These are phyloP conservation scores for Termitomyces sp. DNA, from an alignment of 768 basidiomycete species.

Conservation along the genomic window DNA sequence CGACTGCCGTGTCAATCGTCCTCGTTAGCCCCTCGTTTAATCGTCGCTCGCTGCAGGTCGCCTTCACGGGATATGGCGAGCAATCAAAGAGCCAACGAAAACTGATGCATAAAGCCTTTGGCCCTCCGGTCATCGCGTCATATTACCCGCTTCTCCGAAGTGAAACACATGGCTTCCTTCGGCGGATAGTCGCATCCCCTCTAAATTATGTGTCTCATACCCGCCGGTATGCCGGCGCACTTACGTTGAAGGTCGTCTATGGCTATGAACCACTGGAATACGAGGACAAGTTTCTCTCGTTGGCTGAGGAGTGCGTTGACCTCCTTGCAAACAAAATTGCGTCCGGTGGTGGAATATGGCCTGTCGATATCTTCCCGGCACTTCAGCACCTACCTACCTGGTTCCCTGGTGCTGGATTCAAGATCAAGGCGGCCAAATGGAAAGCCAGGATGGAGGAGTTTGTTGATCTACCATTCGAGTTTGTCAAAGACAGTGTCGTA, in stretches of 20 bases:
- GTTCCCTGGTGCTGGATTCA: slow-evolving; percentile 67
- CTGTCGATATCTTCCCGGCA: slow-evolving; percentile 40
- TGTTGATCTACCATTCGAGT: slow-evolving; percentile 58
- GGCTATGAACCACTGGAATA: slow-evolving; percentile 44
- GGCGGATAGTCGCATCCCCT: slow-evolving; percentile 44
- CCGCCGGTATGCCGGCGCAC: slow-evolving; percentile 51
- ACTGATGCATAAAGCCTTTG: slow-evolving; percentile 63
- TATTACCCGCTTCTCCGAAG: slow-evolving; percentile 57
- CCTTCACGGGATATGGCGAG: slow-evolving; percentile 64
- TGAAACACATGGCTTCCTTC: slow-evolving; percentile 54
- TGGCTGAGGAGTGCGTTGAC: slow-evolving; percentile 39
- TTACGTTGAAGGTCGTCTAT: slow-evolving; percentile 57
- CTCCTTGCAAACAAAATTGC: slow-evolving; percentile 37
- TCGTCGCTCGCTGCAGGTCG: slow-evolving; percentile 32
- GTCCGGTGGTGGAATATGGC: slow-evolving; percentile 43
- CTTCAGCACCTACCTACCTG: slow-evolving; percentile 58
- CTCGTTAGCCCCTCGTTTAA: background rate
- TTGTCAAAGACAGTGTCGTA: slow-evolving; percentile 54
- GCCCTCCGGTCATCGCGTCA: slow-evolving; percentile 41
- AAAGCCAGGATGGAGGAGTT: slow-evolving; percentile 60
- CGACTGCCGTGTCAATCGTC: slow-evolving; percentile 14
- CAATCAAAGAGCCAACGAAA: slow-evolving; percentile 58
- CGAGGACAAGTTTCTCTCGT: slow-evolving; percentile 32
- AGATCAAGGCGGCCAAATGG: slow-evolving; percentile 55
- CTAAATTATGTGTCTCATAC: slow-evolving; percentile 30